These are phyloP conservation scores for Candida nemodendra DNA, from an alignment of 805 yeast species.

Conservation along the genomic window DNA sequence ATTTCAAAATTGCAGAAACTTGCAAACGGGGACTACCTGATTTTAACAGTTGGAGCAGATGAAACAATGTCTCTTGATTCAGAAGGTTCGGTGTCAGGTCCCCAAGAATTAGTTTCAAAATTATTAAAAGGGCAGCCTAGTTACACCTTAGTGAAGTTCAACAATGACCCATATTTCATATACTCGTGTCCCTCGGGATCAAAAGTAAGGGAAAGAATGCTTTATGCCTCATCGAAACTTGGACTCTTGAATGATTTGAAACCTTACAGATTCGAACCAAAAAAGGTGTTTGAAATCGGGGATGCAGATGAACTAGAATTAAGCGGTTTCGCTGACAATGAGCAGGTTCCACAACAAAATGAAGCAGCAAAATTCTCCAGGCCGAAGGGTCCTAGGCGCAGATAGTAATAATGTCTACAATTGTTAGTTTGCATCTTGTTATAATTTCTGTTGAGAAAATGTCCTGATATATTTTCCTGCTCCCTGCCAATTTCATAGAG, in stretches of 20 bases:
- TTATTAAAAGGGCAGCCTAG: slow-evolving; percentile 49
- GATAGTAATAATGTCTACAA: too few species aligned
- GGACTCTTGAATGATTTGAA: slow-evolving; percentile 56
- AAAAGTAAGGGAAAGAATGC: slow-evolving; percentile 86
- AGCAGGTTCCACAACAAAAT: slow-evolving; percentile 12
- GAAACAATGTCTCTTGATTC: slow-evolving; percentile 16
- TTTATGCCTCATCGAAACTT: slow-evolving; percentile 79
- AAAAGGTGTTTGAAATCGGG: slow-evolving; percentile 63
- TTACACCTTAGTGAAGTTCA: slow-evolving; percentile 54
- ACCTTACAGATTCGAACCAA: slow-evolving; percentile 37
- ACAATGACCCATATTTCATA: slow-evolving; percentile 51
- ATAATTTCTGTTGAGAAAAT: too few species aligned
- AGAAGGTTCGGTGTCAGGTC: slow-evolving; percentile 2
- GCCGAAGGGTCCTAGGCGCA: slow-evolving; percentile 72
- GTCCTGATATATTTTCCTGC: too few species aligned
- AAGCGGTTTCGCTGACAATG: slow-evolving; percentile 37
- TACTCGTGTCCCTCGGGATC: slow-evolving; percentile 91
- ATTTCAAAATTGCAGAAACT: slow-evolving; percentile 4
- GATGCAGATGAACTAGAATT: slow-evolving; percentile 68
- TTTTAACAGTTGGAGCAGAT: slow-evolving; percentile 12
- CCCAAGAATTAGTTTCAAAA: slow-evolving; percentile 27
- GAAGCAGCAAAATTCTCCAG: slow-evolving; percentile 39
- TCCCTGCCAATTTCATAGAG: too few species aligned
- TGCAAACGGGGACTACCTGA: slow-evolving; percentile 8
- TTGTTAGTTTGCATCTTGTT: too few species aligned